Conservation (phyloP, 2,329 filamentous ascomycete species). For the Aspergillus caelatus region DNA sequence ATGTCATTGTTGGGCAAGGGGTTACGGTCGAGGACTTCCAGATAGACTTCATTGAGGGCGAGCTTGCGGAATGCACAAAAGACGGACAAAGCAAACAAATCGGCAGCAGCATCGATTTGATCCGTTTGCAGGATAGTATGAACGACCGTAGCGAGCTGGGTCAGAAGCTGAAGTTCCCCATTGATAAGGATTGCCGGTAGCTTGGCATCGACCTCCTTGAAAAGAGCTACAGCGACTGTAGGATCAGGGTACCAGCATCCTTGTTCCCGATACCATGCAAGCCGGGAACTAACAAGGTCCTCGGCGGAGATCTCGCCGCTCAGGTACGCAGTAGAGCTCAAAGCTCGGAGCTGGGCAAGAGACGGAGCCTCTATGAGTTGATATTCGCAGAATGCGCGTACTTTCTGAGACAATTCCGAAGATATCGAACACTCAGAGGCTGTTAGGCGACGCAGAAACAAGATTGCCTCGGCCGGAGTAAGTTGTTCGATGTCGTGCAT, state of each 20-base stretch:
- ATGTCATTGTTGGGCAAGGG: conserved; percentile 63
- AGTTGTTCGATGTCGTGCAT: conserved; percentile 39
- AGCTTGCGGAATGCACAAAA: conserved; percentile 60
- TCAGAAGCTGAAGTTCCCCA: conserved; percentile 24
- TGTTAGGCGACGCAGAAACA: conserved; percentile 44
- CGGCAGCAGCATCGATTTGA: conserved; percentile 51
- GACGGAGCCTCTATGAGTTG: conserved; percentile 43
- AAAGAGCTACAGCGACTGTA: conserved; percentile 38
- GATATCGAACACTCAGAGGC: conserved; percentile 30
- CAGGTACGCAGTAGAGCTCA: conserved; percentile 45
- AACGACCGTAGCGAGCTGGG: conserved; percentile 33
- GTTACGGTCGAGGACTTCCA: conserved; percentile 64
- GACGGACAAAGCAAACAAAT: conserved; percentile 60
- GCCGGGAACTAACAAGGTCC: conserved; percentile 41
- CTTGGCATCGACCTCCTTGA: conserved; percentile 38
- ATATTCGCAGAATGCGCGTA: conserved; percentile 36
- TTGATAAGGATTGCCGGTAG: conserved; percentile 17
- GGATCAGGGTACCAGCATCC: conserved; percentile 39
- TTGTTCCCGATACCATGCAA: conserved; percentile 47
- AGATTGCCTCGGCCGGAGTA: conserved; percentile 35
- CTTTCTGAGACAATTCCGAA: conserved; percentile 27
- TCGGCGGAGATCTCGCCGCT: conserved; percentile 40
- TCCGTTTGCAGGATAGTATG: conserved; percentile 23
- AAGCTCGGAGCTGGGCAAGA: conserved; percentile 41
- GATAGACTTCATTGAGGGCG: conserved; percentile 64